phyloP scores from a whole-genome alignment of 345 rosid species.

The Corymbia maculata region DNA sequence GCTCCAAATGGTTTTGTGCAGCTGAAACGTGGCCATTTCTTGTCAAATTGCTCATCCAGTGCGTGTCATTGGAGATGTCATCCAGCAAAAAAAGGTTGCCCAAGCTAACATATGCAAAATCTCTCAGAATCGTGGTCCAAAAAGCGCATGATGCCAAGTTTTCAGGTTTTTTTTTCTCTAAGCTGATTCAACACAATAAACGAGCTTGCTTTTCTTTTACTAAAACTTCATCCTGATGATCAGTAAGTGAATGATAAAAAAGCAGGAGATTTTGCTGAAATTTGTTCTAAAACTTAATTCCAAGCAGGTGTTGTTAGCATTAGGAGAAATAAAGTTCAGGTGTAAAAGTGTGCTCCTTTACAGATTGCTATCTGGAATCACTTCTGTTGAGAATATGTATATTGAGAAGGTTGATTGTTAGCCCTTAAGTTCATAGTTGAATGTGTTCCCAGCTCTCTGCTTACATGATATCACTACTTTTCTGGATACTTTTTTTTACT shows the following conservation, averaged over 20 bases:
- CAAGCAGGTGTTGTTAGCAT: background rate
- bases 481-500: background rate
- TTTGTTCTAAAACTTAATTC: background rate
- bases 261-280: background rate
- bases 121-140: slow-evolving; percentile 59
- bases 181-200: background rate
- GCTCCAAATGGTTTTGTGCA: slow-evolving; percentile 27
- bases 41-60: slow-evolving; percentile 46
- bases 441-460: background rate
- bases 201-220: background rate
- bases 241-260: background rate
- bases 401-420: background rate
- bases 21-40: slow-evolving; percentile 94
- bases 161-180: slow-evolving; percentile 36
- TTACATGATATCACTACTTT: background rate
- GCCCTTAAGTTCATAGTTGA: background rate
- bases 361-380: background rate
- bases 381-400: background rate
- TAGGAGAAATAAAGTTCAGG: background rate
- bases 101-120: slow-evolving; percentile 54
- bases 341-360: background rate
- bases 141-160: slow-evolving; percentile 55
- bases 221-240: background rate
- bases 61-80: slow-evolving; percentile 68
- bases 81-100: slow-evolving; percentile 64